A percentile compares a stretch with the other conserved stretches of the same genome.
These are phyloP conservation scores for Asclepias syriaca DNA, from an alignment of 257 asterid species.

Conservation along the genomic window DNA sequence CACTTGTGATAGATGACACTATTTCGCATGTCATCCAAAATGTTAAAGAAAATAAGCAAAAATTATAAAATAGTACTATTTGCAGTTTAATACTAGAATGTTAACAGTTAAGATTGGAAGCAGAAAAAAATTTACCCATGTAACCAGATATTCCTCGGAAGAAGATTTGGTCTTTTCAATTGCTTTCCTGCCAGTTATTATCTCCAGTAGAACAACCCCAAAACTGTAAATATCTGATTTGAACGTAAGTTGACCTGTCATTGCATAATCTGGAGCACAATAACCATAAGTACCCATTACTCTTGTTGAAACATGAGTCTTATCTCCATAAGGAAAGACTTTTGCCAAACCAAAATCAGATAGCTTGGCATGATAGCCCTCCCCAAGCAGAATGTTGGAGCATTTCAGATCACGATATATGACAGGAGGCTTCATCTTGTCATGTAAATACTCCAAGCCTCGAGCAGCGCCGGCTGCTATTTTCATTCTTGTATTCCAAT, in stretches of 20 bases:
- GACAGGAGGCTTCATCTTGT: constrained; percentile 62
- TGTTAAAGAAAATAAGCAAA: background rate
- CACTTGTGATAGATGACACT: background rate
- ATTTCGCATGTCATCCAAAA: background rate
- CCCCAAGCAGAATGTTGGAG: constrained; percentile 71
- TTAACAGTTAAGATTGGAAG: constrained; percentile 1
- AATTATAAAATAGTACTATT: background rate
- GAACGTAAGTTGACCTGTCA: constrained; percentile 78
- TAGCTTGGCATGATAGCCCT: constrained; percentile 58
- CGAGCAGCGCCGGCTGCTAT: constrained; percentile 84
- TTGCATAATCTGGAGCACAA: constrained; percentile 84
- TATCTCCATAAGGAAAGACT: constrained; percentile 69
- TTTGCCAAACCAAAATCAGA: constrained; percentile 92
- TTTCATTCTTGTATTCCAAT: constrained; percentile 76
- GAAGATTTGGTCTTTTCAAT: constrained; percentile 41
- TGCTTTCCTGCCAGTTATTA: constrained; percentile 75
- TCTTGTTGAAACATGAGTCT: constrained; percentile 77
- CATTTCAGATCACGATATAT: constrained; percentile 80
- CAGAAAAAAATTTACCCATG: constrained; percentile 49
- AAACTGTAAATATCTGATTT: constrained; percentile 81
- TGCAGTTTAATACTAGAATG: background rate
- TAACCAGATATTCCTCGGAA: constrained; percentile 48
- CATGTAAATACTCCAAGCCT: constrained; percentile 81
- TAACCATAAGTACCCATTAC: constrained; percentile 95
- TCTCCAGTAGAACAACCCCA: constrained; percentile 81